Base-by-base conservation (phyloP, 345 rosid genomes). In the Balakata baccata region DNA sequence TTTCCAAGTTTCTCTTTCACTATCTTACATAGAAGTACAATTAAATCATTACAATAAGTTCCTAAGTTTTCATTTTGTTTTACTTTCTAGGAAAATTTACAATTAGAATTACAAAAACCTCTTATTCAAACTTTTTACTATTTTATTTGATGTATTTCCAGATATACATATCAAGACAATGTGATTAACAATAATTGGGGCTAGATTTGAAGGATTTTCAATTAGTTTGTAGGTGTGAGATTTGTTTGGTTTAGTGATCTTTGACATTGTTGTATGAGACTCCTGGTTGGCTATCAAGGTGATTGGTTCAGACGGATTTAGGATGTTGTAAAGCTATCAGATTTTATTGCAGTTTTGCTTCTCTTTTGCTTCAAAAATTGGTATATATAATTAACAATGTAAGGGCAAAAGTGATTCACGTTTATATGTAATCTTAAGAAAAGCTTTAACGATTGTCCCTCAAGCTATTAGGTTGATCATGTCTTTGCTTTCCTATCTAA, bases 381-480 rank as follows among this genome's bases (percentile, higher is more conserved):
- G 51, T 6, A 13, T n/a, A 25, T 37, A 50, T 9, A 25, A 11
- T 29, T 4, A 1, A 38, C 12, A 54, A 18, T 12, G 45, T 41
- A 3, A 14, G 29, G 38, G 70, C 5, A 13, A 54, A 10, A 39
- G 39, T 2, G 5, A 22, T 25, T 25, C 43, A 65, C 22, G 56
- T 64, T 50, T 72, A 51, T 0, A 64, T 9, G 14, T 53, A 25
- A 52, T 7, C 37, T 60, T 1, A 47, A 22, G 67, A 18, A n/a
- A n/a, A 17, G 22, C 49, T 11, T 7, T 22, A 41, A 29, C 7
- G 41, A 43, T 43, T 53, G 34, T 13, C 17, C 70, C 13, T 47
- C 6, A 64, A 39, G 76, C 23, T 23, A 45, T 23, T 54, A 53
- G 41, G 53, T 38, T 29, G 52, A 74, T 74, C 34, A 29, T 22